Conservation (phyloP, 345 rosid species). For the Eucalyptus coolabah region DNA sequence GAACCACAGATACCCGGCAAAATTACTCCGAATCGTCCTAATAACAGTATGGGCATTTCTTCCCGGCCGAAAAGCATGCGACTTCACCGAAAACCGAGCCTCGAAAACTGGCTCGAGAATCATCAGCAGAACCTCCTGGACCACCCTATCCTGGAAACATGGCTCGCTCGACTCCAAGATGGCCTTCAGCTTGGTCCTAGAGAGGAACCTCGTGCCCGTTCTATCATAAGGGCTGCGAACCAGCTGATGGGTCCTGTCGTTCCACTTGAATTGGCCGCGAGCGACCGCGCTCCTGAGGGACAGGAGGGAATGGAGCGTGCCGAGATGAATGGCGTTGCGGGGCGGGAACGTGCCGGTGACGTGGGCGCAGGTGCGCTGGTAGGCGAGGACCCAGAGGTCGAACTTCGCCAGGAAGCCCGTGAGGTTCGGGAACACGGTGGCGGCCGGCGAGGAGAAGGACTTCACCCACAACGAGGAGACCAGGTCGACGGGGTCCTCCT, state of each 20-base stretch:
- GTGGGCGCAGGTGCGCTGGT: constrained; percentile 76
- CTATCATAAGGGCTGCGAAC: constrained; percentile 62
- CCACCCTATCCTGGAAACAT: constrained; percentile 83
- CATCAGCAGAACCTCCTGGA: constrained; percentile 84
- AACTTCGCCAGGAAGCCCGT: constrained; percentile 82
- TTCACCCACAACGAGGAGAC: constrained; percentile 85
- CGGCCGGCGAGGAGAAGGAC: constrained; percentile 60
- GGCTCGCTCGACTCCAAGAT: constrained; percentile 37
- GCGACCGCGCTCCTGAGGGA: constrained; percentile 61
- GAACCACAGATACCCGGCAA: constrained; percentile 93
- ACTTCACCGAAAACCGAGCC: constrained; percentile 55
- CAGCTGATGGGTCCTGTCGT: constrained; percentile 49
- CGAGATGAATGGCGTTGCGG: constrained; percentile 55
- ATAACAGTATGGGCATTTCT: constrained; percentile 87
- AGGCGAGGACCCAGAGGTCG: constrained; percentile 90
- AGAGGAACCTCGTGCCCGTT: constrained; percentile 18
- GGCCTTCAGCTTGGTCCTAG: constrained; percentile 45
- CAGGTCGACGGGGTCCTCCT: constrained; percentile 75
- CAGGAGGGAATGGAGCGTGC: constrained; percentile 56
- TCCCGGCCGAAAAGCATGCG: constrained; percentile 83
- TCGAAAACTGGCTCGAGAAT: constrained; percentile 80
- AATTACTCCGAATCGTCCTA: constrained; percentile 76
- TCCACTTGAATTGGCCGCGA: constrained; percentile 58
- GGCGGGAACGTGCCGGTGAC: constrained; percentile 88
- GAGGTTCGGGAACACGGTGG: constrained; percentile 50